Evolutionary conservation across 2,329 filamentous ascomycete species (phyloP).

Genomic region (Colletotrichum australisinense): DNA sequence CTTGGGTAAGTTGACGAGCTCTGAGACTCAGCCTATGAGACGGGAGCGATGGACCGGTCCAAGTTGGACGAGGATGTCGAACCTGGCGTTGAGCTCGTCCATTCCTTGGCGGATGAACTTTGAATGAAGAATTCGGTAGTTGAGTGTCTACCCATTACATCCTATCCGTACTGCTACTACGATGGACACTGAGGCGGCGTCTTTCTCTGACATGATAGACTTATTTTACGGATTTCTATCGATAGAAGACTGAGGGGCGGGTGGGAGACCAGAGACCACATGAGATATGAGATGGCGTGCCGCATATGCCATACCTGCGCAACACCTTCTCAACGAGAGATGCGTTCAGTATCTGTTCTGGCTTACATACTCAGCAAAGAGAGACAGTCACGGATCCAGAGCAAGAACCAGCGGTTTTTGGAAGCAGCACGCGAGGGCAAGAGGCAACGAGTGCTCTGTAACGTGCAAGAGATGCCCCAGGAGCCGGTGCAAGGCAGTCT

Average conservation of each 20-base stretch:
- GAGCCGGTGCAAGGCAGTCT: conserved; percentile 18
- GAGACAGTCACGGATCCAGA: background rate
- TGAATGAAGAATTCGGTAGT: background rate
- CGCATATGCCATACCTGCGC: background rate
- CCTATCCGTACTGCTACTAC: background rate
- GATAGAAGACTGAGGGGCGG: background rate
- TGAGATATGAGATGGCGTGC: background rate
- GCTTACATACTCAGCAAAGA: background rate
- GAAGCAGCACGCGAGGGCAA: background rate
- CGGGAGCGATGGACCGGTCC: background rate
- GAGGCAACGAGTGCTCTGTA: background rate
- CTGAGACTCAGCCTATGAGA: background rate
- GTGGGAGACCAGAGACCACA: background rate
- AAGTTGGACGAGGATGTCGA: background rate
- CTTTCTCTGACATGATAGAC: background rate
- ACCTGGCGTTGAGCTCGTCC: background rate
- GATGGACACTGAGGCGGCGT: no score
- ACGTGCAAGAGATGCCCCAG: background rate
- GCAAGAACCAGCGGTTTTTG: background rate
- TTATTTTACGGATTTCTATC: background rate
- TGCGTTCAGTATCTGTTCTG: background rate
- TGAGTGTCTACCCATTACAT: background rate
- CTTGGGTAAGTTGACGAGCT: background rate
- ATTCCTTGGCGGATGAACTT: background rate
- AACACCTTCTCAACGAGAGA: background rate